Evolutionary conservation across 768 basidiomycete species (phyloP).

Genomic region (Bullera alba): DNA sequence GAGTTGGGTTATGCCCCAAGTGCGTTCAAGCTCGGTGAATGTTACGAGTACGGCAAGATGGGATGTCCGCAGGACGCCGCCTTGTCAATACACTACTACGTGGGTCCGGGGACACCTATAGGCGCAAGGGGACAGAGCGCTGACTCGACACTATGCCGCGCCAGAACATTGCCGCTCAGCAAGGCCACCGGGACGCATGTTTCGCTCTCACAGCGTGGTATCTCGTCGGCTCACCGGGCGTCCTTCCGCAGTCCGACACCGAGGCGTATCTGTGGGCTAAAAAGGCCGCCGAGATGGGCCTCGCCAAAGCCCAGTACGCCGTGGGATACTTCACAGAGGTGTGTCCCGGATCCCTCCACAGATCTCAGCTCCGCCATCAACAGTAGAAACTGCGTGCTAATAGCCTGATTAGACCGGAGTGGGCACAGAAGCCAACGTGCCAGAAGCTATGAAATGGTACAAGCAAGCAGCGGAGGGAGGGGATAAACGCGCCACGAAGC

Average conservation of each 20-base stretch:
- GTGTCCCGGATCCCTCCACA: slow-evolving; percentile 14
- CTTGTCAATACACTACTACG: slow-evolving; percentile 96
- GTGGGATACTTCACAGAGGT: slow-evolving; percentile 92
- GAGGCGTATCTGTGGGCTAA: slow-evolving; percentile 97
- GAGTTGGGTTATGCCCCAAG: slow-evolving; percentile 95
- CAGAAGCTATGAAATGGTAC: slow-evolving; percentile 64
- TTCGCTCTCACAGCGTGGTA: slow-evolving; percentile 99
- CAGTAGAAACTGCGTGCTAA: not conserved
- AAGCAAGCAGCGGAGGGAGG: slow-evolving; percentile 83
- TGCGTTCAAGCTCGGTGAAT: slow-evolving; percentile 91
- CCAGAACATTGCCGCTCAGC: slow-evolving; percentile 95
- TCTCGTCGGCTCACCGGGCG: slow-evolving; percentile 93
- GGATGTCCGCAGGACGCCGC: slow-evolving; percentile 96
- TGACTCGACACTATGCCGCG: slow-evolving; percentile 3
- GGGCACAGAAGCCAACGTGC: slow-evolving; percentile 39
- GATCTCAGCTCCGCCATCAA: not conserved
- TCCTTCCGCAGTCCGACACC: slow-evolving; percentile 95
- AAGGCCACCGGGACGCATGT: slow-evolving; percentile 92
- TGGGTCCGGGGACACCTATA: slow-evolving; percentile 48
- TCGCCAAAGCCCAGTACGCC: slow-evolving; percentile 95
- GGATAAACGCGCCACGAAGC: slow-evolving; percentile 84
- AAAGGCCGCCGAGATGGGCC: slow-evolving; percentile 83
- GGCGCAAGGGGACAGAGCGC: not conserved
- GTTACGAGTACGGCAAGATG: slow-evolving; percentile 98
- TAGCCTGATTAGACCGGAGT: slow-evolving; percentile 56